phyloP scores from a whole-genome alignment of 2,329 filamentous ascomycete species.

The Ascosphaera apis region DNA sequence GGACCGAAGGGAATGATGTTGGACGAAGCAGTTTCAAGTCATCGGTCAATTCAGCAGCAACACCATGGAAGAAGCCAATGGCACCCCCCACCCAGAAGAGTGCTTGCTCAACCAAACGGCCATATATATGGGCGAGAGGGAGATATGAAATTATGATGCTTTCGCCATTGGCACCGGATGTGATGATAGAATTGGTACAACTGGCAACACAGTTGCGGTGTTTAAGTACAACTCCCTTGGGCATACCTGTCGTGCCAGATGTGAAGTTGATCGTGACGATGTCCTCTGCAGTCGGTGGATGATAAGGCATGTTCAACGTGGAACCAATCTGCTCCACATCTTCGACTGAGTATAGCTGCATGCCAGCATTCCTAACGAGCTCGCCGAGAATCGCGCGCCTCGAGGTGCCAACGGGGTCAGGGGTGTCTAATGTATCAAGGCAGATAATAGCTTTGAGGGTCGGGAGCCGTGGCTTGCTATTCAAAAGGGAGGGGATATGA shows the following conservation, averaged over 20 bases:
- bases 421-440: slow-evolving; percentile 58
- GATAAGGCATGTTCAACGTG: slow-evolving; percentile 43
- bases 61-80: too few relatives aligned
- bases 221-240: slow-evolving; percentile 63
- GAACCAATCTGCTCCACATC: slow-evolving; percentile 26
- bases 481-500: slow-evolving; percentile 61
- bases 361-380: slow-evolving; percentile 28
- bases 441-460: slow-evolving; percentile 70
- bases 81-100: slow-evolving; percentile 74
- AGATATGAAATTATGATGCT: slow-evolving; percentile 78
- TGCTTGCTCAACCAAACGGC: slow-evolving; percentile 86
- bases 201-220: slow-evolving; percentile 62
- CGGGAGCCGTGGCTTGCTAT: slow-evolving; percentile 55
- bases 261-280: slow-evolving; percentile 57
- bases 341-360: slow-evolving; percentile 1
- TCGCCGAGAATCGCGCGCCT: slow-evolving; percentile 58
- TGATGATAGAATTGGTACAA: slow-evolving; percentile 53
- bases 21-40: slow-evolving; percentile 71
- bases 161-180: slow-evolving; percentile 49
- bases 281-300: slow-evolving; percentile 47
- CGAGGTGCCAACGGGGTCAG: slow-evolving; percentile 48
- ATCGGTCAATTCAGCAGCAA: too few relatives aligned
- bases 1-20: slow-evolving; percentile 54
- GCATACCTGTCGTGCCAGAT: slow-evolving; percentile 63
- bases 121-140: slow-evolving; percentile 84